Evolutionary conservation across 2,329 filamentous ascomycete species (phyloP).

Genomic region (Colletotrichum godetiae): DNA sequence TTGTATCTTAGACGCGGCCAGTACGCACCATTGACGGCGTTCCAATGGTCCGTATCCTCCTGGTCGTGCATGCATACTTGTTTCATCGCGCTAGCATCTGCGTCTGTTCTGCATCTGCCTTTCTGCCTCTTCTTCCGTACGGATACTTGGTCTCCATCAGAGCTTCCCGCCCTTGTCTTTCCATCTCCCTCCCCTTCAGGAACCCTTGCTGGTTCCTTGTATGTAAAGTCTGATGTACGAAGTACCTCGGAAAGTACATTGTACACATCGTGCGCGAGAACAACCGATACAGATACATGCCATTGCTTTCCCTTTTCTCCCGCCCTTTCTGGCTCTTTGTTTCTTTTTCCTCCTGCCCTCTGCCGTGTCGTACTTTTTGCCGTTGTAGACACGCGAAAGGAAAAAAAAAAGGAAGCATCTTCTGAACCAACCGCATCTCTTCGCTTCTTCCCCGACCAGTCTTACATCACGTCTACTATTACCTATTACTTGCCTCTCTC

Average conservation of each 20-base stretch:
- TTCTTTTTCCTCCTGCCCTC: slow-evolving; percentile 4
- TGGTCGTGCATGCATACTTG: slow-evolving; percentile 27
- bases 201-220: neutral
- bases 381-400: slow-evolving; percentile 4
- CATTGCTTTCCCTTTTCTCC: slow-evolving; percentile 31
- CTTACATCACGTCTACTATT: neutral
- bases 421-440: slow-evolving; percentile 1
- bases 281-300: slow-evolving; percentile 28
- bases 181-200: neutral
- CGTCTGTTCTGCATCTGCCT: neutral
- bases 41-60: slow-evolving; percentile 29
- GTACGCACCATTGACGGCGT: slow-evolving; percentile 21
- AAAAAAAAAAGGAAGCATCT: neutral
- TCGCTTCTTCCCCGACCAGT: slow-evolving; percentile 9
- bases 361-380: neutral
- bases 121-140: neutral
- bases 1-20: slow-evolving; percentile 18
- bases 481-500: too few species aligned
- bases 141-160: neutral
- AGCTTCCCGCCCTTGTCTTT: neutral
- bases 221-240: neutral
- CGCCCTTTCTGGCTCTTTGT: slow-evolving; percentile 11
- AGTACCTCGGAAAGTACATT: slow-evolving; percentile 3
- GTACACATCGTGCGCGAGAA: slow-evolving; percentile 1
- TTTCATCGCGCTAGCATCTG: slow-evolving; percentile 33